These are phyloP conservation scores for Metschnikowia vanudenii DNA, from an alignment of 805 yeast genomes.

Conservation along the genomic window DNA sequence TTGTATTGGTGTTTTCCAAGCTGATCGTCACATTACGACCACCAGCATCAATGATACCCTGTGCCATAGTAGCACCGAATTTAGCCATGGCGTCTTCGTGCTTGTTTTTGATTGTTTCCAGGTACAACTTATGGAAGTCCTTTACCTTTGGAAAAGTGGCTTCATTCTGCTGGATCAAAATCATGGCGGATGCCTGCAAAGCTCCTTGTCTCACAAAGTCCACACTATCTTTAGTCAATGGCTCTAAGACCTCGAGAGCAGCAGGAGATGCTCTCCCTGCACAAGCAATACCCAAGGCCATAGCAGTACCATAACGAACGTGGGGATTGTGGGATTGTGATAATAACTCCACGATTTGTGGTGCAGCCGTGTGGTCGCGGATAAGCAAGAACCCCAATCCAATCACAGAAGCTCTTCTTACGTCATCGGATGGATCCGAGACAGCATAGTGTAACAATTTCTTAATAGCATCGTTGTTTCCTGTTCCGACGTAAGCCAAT, in stretches of 20 bases:
- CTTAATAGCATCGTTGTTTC: constrained; percentile 83
- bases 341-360: constrained; percentile 88
- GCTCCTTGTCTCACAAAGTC: constrained; percentile 99
- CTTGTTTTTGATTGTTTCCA: constrained; percentile 76
- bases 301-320: constrained; percentile 96
- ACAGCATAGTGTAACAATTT: constrained; percentile 89
- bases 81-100: constrained; percentile 96
- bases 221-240: constrained; percentile 87
- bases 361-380: constrained; percentile 89
- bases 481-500: constrained; percentile 95
- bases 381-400: constrained; percentile 87
- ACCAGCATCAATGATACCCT: constrained; percentile 98
- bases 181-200: constrained; percentile 86
- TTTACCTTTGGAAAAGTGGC: constrained; percentile 76
- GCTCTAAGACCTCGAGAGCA: constrained; percentile 90
- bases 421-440: constrained; percentile 93
- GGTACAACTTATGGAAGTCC: constrained; percentile 68
- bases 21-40: constrained; percentile 96
- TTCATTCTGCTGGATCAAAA: constrained; percentile 84
- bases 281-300: constrained; percentile 96
- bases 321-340: constrained; percentile 96
- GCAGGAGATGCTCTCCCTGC: constrained; percentile 89
- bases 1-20: constrained; percentile 83
- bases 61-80: constrained; percentile 95
- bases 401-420: constrained; percentile 93